Percentiles rank a stretch among this genome's conserved stretches.
phyloP scores from a whole-genome alignment of 176 grass and related monocot species.

The Rhynchospora breviuscula region DNA sequence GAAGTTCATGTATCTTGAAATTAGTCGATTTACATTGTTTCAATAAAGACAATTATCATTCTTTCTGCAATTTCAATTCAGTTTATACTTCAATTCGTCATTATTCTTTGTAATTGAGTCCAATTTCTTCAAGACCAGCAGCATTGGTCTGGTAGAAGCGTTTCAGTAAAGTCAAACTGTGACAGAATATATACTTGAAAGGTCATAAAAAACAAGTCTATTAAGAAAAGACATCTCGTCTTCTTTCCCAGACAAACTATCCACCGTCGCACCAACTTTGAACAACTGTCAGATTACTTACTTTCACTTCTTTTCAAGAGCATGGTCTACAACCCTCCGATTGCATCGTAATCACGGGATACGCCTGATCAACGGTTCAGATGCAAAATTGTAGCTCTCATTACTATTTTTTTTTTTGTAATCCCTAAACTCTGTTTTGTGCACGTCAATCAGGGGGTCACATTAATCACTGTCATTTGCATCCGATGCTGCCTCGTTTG shows the following conservation, averaged over 20 bases:
- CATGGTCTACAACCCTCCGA: neutral
- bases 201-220: neutral
- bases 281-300: neutral
- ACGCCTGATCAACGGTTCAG: neutral
- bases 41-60: too few relatives aligned
- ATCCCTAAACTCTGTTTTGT: neutral
- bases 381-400: neutral
- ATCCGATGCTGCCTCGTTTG: neutral
- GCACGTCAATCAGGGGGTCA: constrained; percentile 25
- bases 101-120: too few relatives aligned
- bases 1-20: too few relatives aligned
- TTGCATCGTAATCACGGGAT: neutral
- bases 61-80: too few relatives aligned
- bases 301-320: neutral
- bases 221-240: constrained; percentile 17
- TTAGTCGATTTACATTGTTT: too few relatives aligned
- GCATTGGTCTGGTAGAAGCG: too few relatives aligned
- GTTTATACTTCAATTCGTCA: too few relatives aligned
- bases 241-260: constrained; percentile 13
- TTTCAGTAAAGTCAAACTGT: too few relatives aligned
- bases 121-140: too few relatives aligned
- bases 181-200: too few relatives aligned
- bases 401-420: neutral
- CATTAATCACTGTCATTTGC: constrained; percentile 5
- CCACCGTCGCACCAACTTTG: neutral